Base-by-base conservation (phyloP, 495 filamentous ascomycete genomes). In the Podospora anserina region DNA sequence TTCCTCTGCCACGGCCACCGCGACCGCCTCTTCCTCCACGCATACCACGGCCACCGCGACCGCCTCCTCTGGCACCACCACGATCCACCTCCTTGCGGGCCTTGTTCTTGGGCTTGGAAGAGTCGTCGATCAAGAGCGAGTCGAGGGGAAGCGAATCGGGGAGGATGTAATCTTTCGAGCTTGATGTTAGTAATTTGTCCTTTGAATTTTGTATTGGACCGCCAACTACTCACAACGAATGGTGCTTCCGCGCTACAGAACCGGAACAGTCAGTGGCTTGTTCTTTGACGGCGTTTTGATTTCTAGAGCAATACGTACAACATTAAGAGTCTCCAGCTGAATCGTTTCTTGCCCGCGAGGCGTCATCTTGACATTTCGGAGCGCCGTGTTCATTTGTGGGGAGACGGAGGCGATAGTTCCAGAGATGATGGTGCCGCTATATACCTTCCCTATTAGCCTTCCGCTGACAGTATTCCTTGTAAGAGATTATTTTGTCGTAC, bases 71-170 rank as follows among this genome's bases (percentile, higher is more conserved):
- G 67, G 85, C 82, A 27, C 75, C 71, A 60, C 88, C 87, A 18
- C 88, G 82, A 26, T 83, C 89, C 64, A 88, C 84, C 81, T 99
- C 96, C 85, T 99, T 99, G 75, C 95, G 84, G 32, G 95, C 94
- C 88, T 98, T 98, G 81, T 99, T 98, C 89, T 98, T 98, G 62
- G 95, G 94, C 83, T 99, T 99, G 39, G 94, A 92, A 64, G 92
- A 88, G 78, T 99, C 95, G 74, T 99, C 95, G 67, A 99, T 92
- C 16, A 99, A 83, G 39, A 99, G 86, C 16, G 94, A 96, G 77
- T 99, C 95, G 59, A 99, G 86, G 19, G 94, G 95, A 66, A 99
- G 86, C 61, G 90, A 94, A 80, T 99, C 95, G 34, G 95, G 95
- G 4, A 98, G 89, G 75, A 97, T 68, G 55, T 61, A 71, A 66